Base-by-base conservation (phyloP, 331 rosid species). In the Acacia concinna region DNA sequence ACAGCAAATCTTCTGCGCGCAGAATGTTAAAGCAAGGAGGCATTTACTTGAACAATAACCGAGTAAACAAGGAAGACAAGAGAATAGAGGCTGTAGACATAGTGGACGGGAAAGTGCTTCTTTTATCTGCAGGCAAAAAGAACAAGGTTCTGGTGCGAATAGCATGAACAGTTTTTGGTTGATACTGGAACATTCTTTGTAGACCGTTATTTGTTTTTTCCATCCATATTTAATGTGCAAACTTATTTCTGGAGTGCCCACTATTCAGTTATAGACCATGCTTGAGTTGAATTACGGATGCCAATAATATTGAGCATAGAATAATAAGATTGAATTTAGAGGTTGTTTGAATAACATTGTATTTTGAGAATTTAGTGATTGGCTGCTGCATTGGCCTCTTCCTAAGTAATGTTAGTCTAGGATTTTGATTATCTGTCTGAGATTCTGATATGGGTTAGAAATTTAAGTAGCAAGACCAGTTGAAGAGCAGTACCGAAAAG, bases 11-110 rank as follows among this genome's bases (percentile, higher is more conserved):
- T 1, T 96, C 97, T 75, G 99, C 90, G 0, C 92, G 97, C 4
- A 88, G 97, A 4, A 60, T 95, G 89, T 82, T 95, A 85, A 95
- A 93, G 87, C 99, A 95, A 86, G 98, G 99, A 32, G 99, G 99
- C 6, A 75, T 95, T 41, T 95, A 95, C 89, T 86, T 95, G 89
- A 95, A 95, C 86, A 93, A 95, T 74, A 79, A 63, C 27, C 89
- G 91, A 87, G 93, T 95, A 79, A 89, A 93, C 62, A 79, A 86
- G 68, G 99, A 95, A 77, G 80, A 74, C 74, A 88, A 86, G 87
- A 91, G 79, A 74, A 77, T 95, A 71, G 92, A 91, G 68, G 89
- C 77, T 1, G 87, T 73, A 3, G 98, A 95, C 78, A 82, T 95
- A 69, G 94, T 95, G 76, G 98, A 95, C 43, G 99, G 99, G 63